A percentile compares a stretch with the other conserved stretches of the same genome.
Evolutionary conservation across 2,329 filamentous ascomycete genomes (phyloP).

Genomic region (Aspergillus sergii): DNA sequence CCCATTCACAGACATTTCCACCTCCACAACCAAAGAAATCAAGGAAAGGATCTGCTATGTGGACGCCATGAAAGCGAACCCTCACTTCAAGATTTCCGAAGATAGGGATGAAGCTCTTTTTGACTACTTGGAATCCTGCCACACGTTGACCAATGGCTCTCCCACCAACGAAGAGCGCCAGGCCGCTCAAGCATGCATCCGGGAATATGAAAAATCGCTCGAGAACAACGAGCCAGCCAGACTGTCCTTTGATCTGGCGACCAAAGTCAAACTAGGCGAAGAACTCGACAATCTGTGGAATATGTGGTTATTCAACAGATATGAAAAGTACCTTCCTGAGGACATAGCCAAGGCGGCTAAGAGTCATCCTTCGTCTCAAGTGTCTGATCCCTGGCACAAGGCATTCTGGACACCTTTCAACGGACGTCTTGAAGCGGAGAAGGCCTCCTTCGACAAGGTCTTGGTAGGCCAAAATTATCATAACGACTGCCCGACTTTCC

Average conservation of each 20-base stretch:
- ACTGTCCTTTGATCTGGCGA: slow-evolving; percentile 18
- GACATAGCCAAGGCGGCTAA: neutral
- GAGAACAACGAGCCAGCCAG: neutral
- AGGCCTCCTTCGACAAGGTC: slow-evolving; percentile 9
- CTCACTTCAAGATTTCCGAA: slow-evolving; percentile 6
- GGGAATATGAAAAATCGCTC: slow-evolving; percentile 8
- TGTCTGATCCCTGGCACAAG: slow-evolving; percentile 15
- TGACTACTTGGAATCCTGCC: slow-evolving; percentile 12
- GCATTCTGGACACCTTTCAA: slow-evolving; percentile 17
- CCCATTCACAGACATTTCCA: slow-evolving; percentile 13
- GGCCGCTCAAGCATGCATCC: neutral
- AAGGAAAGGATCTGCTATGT: slow-evolving; percentile 14
- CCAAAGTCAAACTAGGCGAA: slow-evolving; percentile 19
- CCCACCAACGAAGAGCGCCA: neutral
- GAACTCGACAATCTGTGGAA: slow-evolving; percentile 17
- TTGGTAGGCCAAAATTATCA: slow-evolving; percentile 5
- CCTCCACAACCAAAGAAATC: slow-evolving; percentile 10
- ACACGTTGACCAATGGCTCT: slow-evolving; percentile 3
- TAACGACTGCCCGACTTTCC: slow-evolving; percentile 16
- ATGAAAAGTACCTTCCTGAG: slow-evolving; percentile 13
- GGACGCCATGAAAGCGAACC: slow-evolving; percentile 4
- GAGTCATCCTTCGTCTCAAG: slow-evolving; percentile 6
- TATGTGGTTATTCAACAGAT: slow-evolving; percentile 14
- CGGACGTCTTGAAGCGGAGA: slow-evolving; percentile 16
- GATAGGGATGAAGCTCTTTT: neutral